These are phyloP conservation scores for Apiospora saccharicola DNA, from an alignment of 2,329 filamentous ascomycete genomes.

Conservation along the genomic window DNA sequence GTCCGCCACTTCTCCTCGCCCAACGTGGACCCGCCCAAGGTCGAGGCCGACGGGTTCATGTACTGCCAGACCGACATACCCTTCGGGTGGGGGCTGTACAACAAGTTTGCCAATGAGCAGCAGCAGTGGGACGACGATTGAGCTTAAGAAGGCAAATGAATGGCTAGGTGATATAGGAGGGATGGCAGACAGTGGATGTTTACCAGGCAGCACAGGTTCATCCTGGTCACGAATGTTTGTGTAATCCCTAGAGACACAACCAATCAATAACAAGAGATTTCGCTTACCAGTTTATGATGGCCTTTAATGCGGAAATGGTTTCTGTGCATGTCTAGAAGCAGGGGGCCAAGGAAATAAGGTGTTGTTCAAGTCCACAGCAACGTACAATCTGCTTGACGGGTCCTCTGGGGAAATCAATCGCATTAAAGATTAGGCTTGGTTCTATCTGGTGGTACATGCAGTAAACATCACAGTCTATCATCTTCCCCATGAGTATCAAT, in stretches of 20 bases:
- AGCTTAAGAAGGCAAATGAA: no score
- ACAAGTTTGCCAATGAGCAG: background rate
- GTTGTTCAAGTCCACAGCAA: no score
- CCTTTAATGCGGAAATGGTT: background rate
- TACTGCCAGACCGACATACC: background rate
- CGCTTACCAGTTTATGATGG: background rate
- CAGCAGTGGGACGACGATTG: background rate
- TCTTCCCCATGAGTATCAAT: background rate
- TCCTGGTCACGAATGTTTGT: background rate
- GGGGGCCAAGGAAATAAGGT: no score
- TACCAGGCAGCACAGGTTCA: background rate
- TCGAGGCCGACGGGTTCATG: constrained; percentile 8
- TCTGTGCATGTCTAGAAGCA: background rate
- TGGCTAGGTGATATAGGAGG: no score
- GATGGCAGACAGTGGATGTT: no score
- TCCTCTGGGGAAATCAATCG: no score
- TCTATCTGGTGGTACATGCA: background rate
- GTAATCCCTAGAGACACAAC: background rate
- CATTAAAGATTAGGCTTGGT: no score
- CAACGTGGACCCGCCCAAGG: background rate
- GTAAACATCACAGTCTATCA: background rate
- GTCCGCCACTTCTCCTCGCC: background rate
- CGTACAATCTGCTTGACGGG: no score
- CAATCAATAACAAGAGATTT: background rate
- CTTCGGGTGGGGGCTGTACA: background rate